These are phyloP conservation scores for Fusarium lyarnte DNA, from an alignment of 2,329 filamentous ascomycete genomes.

Conservation along the genomic window DNA sequence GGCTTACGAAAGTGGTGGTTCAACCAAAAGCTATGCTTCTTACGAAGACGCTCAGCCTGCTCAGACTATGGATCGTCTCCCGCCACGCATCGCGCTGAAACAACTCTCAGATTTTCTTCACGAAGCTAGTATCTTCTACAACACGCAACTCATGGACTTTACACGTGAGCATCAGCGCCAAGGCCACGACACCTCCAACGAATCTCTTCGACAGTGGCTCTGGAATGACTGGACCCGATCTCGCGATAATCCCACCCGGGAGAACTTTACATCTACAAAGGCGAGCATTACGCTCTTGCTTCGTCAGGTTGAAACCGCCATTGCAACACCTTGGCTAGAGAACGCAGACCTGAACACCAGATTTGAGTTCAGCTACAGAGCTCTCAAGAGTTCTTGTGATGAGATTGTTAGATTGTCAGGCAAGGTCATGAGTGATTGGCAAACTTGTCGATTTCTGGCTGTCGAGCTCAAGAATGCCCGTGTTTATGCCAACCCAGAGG, in stretches of 20 bases:
- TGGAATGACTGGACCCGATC: conserved; percentile 21
- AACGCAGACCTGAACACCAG: background rate
- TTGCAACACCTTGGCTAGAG: conserved; percentile 17
- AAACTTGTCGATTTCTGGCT: conserved; percentile 26
- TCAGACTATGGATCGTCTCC: conserved; percentile 11
- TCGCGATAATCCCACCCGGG: background rate
- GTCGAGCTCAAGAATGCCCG: conserved; percentile 24
- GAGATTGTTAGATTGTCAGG: conserved; percentile 21
- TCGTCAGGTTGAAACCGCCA: conserved; percentile 10
- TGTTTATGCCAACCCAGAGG: conserved; percentile 23
- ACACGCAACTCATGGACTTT: conserved; percentile 17
- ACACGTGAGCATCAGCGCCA: background rate
- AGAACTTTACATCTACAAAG: conserved; percentile 24
- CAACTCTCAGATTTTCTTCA: conserved; percentile 27
- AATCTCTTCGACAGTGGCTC: conserved; percentile 14
- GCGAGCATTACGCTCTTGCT: conserved; percentile 8
- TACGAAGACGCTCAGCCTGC: background rate
- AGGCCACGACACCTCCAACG: conserved; percentile 12
- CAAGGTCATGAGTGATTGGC: conserved; percentile 19
- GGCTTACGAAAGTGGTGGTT: background rate
- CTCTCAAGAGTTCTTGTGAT: background rate
- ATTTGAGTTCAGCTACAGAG: conserved; percentile 12
- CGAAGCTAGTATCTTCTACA: conserved; percentile 13
- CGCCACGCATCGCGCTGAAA: conserved; percentile 28
- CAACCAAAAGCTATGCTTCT: conserved; percentile 4